These are phyloP conservation scores for Lasiosphaeris hirsuta DNA, from an alignment of 495 filamentous ascomycete genomes.

Conservation along the genomic window DNA sequence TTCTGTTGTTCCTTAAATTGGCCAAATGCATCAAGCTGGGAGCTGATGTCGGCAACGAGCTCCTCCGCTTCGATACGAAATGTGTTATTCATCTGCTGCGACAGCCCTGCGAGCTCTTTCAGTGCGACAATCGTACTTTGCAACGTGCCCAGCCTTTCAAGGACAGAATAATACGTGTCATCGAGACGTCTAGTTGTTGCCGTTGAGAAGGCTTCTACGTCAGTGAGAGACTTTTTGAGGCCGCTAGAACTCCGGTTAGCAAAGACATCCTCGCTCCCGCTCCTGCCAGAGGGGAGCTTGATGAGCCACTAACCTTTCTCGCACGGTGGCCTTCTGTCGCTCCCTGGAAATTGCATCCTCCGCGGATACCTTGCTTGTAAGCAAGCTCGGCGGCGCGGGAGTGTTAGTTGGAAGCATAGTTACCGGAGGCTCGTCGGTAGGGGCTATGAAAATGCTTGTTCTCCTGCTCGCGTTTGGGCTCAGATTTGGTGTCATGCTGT, in stretches of 20 bases:
- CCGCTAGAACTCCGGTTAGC: slow-evolving; percentile 32
- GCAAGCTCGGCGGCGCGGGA: slow-evolving; percentile 17
- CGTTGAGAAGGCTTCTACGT: slow-evolving; percentile 44
- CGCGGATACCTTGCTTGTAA: slow-evolving; percentile 4
- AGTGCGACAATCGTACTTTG: slow-evolving; percentile 65
- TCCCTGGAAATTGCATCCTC: slow-evolving; percentile 39
- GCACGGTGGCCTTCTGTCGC: slow-evolving; percentile 38
- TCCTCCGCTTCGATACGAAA: slow-evolving; percentile 61
- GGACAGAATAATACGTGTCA: slow-evolving; percentile 78
- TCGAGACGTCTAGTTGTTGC: slow-evolving; percentile 72
- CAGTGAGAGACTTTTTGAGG: slow-evolving; percentile 39
- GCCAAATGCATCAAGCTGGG: slow-evolving; percentile 63
- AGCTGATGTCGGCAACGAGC: slow-evolving; percentile 58
- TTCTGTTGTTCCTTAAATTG: slow-evolving; percentile 68
- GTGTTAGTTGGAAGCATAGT: neutral
- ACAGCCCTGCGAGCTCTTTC: slow-evolving; percentile 64
- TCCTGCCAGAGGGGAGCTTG: neutral
- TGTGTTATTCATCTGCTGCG: slow-evolving; percentile 54
- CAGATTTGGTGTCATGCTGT: slow-evolving; percentile 39
- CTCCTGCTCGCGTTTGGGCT: slow-evolving; percentile 42
- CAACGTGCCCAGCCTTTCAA: slow-evolving; percentile 70
- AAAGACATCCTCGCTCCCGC: neutral
- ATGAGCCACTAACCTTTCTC: slow-evolving; percentile 39
- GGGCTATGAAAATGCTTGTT: slow-evolving; percentile 35
- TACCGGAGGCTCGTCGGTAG: slow-evolving; percentile 23